Conservation (phyloP, 169 alveolate species). For the Plasmodium gonderi region DNA sequence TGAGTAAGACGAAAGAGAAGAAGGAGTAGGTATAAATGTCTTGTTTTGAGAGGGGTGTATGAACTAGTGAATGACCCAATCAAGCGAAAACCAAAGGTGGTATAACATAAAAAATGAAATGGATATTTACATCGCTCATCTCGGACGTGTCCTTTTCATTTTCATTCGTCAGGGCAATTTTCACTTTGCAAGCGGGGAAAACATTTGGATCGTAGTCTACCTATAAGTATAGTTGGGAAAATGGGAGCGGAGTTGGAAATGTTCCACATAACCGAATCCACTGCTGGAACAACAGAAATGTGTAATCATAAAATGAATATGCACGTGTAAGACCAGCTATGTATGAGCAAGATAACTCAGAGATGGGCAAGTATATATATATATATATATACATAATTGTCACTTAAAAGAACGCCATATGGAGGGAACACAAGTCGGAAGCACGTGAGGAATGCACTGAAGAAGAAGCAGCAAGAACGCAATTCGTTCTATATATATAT, state of each 20-base stretch:
- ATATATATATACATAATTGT: no score
- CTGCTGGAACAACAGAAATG: no score
- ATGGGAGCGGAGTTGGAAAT: not conserved
- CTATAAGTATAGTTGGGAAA: no score
- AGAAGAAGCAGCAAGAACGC: not conserved
- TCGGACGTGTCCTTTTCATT: constrained; percentile 11
- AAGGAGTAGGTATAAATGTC: not conserved
- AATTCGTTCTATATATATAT: no score
- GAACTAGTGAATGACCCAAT: not conserved
- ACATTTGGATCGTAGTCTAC: constrained; percentile 73
- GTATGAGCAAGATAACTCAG: no score
- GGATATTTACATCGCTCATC: constrained; percentile 2
- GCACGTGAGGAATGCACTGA: not conserved
- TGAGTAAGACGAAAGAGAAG: not conserved
- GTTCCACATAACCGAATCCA: no score
- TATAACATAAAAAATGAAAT: no score
- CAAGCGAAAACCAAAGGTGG: not conserved
- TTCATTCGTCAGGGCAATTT: constrained; percentile 47
- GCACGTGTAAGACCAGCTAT: no score
- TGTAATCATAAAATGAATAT: no score
- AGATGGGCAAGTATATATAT: no score
- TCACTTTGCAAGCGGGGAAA: constrained; percentile 71
- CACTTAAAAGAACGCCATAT: no score
- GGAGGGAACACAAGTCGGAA: no score
- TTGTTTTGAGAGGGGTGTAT: not conserved